Conservation (phyloP, 345 rosid species). For the Clarkia xantiana region DNA sequence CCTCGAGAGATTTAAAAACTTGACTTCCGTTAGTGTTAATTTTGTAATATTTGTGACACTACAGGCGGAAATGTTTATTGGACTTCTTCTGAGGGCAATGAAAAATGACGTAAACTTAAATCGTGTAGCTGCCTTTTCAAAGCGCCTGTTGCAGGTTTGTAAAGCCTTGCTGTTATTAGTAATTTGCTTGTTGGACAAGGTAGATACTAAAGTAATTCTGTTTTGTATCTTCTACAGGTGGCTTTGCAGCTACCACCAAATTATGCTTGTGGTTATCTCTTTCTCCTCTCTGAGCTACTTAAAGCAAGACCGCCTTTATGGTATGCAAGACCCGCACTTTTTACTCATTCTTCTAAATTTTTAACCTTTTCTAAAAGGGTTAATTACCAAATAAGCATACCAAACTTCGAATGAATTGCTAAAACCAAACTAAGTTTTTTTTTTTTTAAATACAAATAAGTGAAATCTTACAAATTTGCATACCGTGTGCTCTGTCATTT, state of each 20-base stretch:
- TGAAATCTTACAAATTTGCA: no score
- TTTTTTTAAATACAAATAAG: no score
- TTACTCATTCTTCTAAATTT: no score
- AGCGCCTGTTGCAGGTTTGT: constrained; percentile 79
- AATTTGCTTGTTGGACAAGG: background rate
- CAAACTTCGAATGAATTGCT: no score
- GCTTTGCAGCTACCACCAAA: constrained; percentile 93
- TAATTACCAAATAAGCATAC: no score
- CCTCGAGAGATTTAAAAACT: background rate
- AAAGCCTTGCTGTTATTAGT: background rate
- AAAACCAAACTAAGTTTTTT: no score
- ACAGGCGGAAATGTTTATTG: constrained; percentile 93
- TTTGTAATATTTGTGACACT: background rate
- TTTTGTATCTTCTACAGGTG: constrained; percentile 36
- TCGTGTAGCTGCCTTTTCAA: constrained; percentile 77
- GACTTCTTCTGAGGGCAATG: constrained; percentile 85
- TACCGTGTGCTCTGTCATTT: no score
- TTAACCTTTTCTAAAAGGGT: no score
- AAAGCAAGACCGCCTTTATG: constrained; percentile 81
- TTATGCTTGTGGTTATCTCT: constrained; percentile 85
- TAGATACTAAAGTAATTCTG: background rate
- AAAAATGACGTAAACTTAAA: constrained; percentile 75
- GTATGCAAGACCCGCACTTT: constrained; percentile 14
- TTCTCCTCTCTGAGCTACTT: constrained; percentile 86
- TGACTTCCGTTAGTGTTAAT: background rate